A percentile compares a stretch with the other conserved stretches of the same genome.
Evolutionary conservation across 768 basidiomycete species (phyloP).

Genomic region (Brasilioporus rufonigricans): DNA sequence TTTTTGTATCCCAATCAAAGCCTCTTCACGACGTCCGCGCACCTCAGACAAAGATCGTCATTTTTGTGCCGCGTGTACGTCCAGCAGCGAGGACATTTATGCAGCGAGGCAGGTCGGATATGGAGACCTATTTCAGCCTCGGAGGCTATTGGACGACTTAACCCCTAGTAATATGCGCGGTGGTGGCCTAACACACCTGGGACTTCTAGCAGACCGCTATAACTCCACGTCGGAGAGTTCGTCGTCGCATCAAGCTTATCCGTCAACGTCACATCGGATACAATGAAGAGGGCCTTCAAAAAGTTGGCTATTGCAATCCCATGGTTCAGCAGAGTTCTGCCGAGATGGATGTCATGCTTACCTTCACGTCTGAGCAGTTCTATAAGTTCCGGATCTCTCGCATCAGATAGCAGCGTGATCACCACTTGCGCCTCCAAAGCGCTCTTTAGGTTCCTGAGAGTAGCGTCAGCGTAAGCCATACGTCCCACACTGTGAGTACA

Average conservation of each 20-base stretch:
- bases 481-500: constrained; percentile 14
- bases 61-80: constrained; percentile 55
- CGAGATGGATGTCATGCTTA: not conserved
- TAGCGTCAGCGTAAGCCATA: constrained; percentile 1
- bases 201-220: constrained; percentile 41
- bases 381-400: constrained; percentile 28
- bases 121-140: constrained; percentile 41
- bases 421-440: constrained; percentile 77
- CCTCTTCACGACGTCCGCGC: constrained; percentile 33
- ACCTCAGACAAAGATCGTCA: constrained; percentile 65
- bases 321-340: not conserved
- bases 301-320: constrained; percentile 46
- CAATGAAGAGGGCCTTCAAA: constrained; percentile 76
- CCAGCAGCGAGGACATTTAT: constrained; percentile 94
- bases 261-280: constrained; percentile 62
- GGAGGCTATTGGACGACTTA: constrained; percentile 7
- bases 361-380: constrained; percentile 47
- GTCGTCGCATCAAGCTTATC: constrained; percentile 44
- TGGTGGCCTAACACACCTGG: constrained; percentile 40
- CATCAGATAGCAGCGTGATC: constrained; percentile 48
- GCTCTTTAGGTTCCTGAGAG: constrained; percentile 62
- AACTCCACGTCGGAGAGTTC: constrained; percentile 47
- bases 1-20: constrained; percentile 1
- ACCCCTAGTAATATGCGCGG: not conserved
- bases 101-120: constrained; percentile 55